Conservation (phyloP, 2,329 filamentous ascomycete genomes). For the Venturia pyrina region DNA sequence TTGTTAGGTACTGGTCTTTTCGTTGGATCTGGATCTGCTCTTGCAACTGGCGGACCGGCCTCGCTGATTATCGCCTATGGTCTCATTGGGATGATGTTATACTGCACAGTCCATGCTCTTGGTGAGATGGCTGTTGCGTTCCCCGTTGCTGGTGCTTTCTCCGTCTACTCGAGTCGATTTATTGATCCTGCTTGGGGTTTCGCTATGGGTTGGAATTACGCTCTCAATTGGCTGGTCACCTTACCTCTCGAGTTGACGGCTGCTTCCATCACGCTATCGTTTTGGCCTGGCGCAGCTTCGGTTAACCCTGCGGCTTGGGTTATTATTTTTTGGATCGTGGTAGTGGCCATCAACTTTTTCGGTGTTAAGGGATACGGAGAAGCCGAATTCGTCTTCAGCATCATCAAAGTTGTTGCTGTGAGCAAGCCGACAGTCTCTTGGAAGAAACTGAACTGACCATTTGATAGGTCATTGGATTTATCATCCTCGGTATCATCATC, state of each 20-base stretch:
- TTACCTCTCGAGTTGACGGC: slow-evolving; percentile 80
- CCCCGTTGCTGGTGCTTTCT: slow-evolving; percentile 85
- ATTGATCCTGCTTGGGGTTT: slow-evolving; percentile 91
- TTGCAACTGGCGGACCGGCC: slow-evolving; percentile 65
- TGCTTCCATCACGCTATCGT: slow-evolving; percentile 72
- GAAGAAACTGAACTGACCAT: slow-evolving; percentile 48
- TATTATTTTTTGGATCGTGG: slow-evolving; percentile 64
- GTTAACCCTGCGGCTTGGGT: slow-evolving; percentile 58
- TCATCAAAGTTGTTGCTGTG: slow-evolving; percentile 76
- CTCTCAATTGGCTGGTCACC: slow-evolving; percentile 76
- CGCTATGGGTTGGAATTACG: slow-evolving; percentile 64
- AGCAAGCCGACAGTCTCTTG: slow-evolving; percentile 54
- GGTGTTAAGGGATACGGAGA: slow-evolving; percentile 84
- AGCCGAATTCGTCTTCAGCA: slow-evolving; percentile 77
- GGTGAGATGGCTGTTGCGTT: slow-evolving; percentile 90
- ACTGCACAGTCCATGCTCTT: slow-evolving; percentile 82
- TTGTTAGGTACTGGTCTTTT: slow-evolving; percentile 48
- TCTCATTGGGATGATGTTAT: slow-evolving; percentile 78
- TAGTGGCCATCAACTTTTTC: slow-evolving; percentile 76
- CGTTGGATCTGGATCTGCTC: slow-evolving; percentile 42
- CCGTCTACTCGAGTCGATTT: slow-evolving; percentile 84
- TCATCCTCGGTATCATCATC: slow-evolving; percentile 74
- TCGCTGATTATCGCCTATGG: slow-evolving; percentile 67
- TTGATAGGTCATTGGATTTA: slow-evolving; percentile 26
- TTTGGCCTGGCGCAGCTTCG: slow-evolving; percentile 55